Percentiles rank a stretch among this genome's conserved stretches.
These are phyloP conservation scores for Pulicaria dysenterica DNA, from an alignment of 129 eudicot species.

Conservation along the genomic window DNA sequence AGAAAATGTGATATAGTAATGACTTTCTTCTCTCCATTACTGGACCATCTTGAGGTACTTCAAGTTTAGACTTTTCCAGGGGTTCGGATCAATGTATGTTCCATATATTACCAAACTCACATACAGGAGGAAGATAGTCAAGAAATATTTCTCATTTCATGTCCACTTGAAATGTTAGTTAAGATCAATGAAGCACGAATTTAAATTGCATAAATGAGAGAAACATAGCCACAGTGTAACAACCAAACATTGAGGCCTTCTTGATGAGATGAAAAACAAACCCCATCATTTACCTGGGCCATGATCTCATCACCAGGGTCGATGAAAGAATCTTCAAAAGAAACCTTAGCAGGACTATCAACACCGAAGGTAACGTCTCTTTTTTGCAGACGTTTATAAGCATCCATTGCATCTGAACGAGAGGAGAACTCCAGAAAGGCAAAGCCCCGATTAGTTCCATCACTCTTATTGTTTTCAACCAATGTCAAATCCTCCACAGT, in stretches of 20 bases:
- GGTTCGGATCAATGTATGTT: slow-evolving; percentile 1
- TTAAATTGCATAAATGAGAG: neutral
- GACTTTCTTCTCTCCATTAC: slow-evolving; percentile 12
- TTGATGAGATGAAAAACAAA: slow-evolving; percentile 22
- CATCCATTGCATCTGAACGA: slow-evolving; percentile 95
- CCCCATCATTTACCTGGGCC: slow-evolving; percentile 78
- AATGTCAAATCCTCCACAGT: slow-evolving; percentile 79
- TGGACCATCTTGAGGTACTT: slow-evolving; percentile 6
- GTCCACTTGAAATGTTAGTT: slow-evolving; percentile 8
- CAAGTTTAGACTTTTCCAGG: neutral
- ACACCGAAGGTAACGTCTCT: slow-evolving; percentile 83
- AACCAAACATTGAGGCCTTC: slow-evolving; percentile 9
- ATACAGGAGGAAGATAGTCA: slow-evolving; percentile 10
- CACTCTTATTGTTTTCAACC: slow-evolving; percentile 83
- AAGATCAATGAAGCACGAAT: slow-evolving; percentile 8
- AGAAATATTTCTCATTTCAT: slow-evolving; percentile 2
- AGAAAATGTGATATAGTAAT: neutral
- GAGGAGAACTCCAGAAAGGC: slow-evolving; percentile 94
- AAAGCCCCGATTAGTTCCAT: slow-evolving; percentile 87
- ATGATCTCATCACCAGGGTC: slow-evolving; percentile 98
- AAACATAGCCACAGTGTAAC: neutral
- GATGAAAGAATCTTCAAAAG: slow-evolving; percentile 90
- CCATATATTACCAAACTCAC: slow-evolving; percentile 8
- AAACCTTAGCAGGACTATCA: slow-evolving; percentile 91
- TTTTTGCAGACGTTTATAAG: slow-evolving; percentile 92